Evolutionary conservation across 2,329 filamentous ascomycete species (phyloP).

Genomic region (Chaetomiaceae sp.): DNA sequence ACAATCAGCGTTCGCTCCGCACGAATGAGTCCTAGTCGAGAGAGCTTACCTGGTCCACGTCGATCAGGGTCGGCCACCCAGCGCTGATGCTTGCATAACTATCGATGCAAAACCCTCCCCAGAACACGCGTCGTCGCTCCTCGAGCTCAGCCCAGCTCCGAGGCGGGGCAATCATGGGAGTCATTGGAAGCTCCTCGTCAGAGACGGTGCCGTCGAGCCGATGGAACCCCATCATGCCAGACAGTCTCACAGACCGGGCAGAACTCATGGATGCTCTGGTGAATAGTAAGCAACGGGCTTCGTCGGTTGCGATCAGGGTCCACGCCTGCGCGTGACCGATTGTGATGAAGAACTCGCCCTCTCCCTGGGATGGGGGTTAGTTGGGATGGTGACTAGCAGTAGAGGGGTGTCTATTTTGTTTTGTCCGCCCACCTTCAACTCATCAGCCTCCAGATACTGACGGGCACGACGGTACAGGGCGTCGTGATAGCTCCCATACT

Average conservation of each 20-base stretch:
- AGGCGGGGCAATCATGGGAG: conserved; percentile 68
- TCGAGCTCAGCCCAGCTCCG: conserved; percentile 72
- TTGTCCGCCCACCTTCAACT: conserved; percentile 69
- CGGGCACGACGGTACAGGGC: conserved; percentile 78
- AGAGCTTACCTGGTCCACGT: conserved; percentile 68
- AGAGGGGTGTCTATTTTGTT: no score
- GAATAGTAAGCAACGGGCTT: conserved; percentile 82
- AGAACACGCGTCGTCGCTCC: conserved; percentile 80
- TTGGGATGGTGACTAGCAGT: no score
- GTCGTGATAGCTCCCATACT: conserved; percentile 66
- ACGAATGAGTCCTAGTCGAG: no score
- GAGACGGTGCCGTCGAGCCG: conserved; percentile 62
- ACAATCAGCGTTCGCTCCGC: no score
- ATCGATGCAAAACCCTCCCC: conserved; percentile 78
- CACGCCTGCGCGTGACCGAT: conserved; percentile 78
- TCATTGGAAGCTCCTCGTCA: conserved; percentile 46
- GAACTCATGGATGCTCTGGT: conserved; percentile 80
- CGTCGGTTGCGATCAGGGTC: conserved; percentile 68
- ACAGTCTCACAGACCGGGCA: conserved; percentile 64
- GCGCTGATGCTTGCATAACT: conserved; percentile 83
- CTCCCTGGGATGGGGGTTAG: conserved; percentile 41
- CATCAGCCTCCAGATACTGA: conserved; percentile 77
- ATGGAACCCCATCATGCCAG: conserved; percentile 81
- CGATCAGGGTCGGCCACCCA: conserved; percentile 80
- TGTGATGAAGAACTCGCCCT: conserved; percentile 75